Evolutionary conservation across 208 protist species (phyloP).

Genomic region (Acanthamoeba culbertsoni): DNA sequence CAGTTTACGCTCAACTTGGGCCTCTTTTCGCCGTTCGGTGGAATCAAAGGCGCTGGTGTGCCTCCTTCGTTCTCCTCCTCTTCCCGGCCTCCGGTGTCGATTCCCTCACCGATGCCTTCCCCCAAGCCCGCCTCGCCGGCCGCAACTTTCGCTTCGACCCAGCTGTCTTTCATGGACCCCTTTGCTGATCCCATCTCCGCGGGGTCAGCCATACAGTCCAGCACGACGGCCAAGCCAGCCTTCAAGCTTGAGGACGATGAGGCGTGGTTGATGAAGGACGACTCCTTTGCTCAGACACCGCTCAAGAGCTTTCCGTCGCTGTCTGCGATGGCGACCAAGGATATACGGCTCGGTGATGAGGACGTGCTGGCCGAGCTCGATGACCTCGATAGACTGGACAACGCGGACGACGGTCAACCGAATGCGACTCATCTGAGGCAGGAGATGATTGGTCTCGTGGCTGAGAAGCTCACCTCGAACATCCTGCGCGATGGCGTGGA

Average conservation of each 20-base stretch:
- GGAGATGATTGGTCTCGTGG: background rate
- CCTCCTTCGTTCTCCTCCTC: background rate
- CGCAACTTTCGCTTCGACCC: background rate
- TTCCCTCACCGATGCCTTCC: background rate
- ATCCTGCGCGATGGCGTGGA: background rate
- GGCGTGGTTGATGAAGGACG: conserved; percentile 15
- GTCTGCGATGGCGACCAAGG: background rate
- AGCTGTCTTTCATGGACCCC: conserved; percentile 22
- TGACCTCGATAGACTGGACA: background rate
- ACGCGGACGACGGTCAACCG: background rate
- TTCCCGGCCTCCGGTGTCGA: background rate
- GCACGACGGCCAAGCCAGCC: background rate
- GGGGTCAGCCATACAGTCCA: background rate
- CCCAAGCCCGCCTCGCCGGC: background rate
- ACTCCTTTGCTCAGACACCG: background rate
- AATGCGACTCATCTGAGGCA: background rate
- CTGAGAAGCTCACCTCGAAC: background rate
- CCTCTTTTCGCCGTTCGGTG: background rate
- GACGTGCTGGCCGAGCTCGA: background rate
- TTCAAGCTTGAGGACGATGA: background rate
- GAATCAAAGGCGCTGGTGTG: background rate
- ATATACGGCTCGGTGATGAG: background rate
- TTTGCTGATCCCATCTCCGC: background rate
- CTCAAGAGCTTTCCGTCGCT: background rate
- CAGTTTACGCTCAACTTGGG: conserved; percentile 33